Evolutionary conservation across 768 basidiomycete genomes (phyloP), one percentile per base, ranked within the genome.

Genomic region (Mycena albidolilacea): DNA sequence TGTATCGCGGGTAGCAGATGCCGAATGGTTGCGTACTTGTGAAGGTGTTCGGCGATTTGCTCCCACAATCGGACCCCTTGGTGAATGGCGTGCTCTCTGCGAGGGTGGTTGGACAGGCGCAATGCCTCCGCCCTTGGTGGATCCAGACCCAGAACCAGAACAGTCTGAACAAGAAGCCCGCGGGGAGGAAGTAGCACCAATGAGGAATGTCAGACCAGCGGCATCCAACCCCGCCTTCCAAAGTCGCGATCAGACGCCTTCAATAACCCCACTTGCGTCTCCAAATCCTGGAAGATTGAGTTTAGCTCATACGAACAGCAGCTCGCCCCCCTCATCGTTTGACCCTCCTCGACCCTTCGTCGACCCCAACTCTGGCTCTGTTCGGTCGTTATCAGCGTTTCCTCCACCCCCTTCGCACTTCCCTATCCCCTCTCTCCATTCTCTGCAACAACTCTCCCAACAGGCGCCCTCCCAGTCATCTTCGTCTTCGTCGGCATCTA

Each of bases 331-430:
- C 7, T 80, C 79, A n/a, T 79, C 80, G 15, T 81, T 83, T n/a
- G 84, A 85, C 44, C 82, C 82, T 69, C 83, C 80, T 62, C 82
- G 77, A 41, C 79, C 80, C 59, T 84, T 81, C 30, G 78, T 82
- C 12, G 85, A 87, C 65, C 78, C 83, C 12, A 82, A 85, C 58
- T 85, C 85, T 10, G 87, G 86, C 46, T 91, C 91, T 37, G 86
- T 93, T n/a, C 86, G 91, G 21, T 91, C 92, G 1, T 83, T 95
- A 30, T 92, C 91, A 41, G 91, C 90, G 0, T 95, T 95, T 79
- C 93, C 93, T 30, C 81, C 87, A 0, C 93, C 93, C 17, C 93
- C 93, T 0, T 89, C 89, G 0, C 92, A 94, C 79, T 89, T 92
- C 70, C 93, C 93, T 14, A 81, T 91, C 15, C 93, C 91, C 44